Evolutionary conservation across 2,329 filamentous ascomycete genomes (phyloP).

Genomic region (Xylaria sp.): DNA sequence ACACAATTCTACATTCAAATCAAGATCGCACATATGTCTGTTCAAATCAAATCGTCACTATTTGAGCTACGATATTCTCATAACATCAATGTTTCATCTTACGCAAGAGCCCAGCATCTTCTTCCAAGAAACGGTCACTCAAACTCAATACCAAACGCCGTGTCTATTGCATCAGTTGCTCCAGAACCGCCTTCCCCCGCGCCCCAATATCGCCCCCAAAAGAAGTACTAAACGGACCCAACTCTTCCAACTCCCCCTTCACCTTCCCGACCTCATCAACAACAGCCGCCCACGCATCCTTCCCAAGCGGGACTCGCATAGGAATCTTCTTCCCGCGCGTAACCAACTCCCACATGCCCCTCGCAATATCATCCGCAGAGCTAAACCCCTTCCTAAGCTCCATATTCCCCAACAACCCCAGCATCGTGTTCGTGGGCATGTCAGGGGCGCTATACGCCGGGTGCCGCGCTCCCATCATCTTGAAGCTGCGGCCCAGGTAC

Average conservation of each 20-base stretch:
- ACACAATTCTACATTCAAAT: no score
- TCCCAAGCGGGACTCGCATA: conserved; percentile 56
- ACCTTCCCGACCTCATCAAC: conserved; percentile 48
- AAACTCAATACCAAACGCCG: neutral
- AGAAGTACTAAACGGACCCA: conserved; percentile 48
- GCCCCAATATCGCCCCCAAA: conserved; percentile 25
- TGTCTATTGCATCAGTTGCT: neutral
- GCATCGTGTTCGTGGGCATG: conserved; percentile 43
- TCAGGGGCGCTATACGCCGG: conserved; percentile 52
- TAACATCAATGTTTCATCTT: neutral
- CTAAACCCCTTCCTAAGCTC: conserved; percentile 46
- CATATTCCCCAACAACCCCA: conserved; percentile 46
- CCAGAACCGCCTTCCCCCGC: conserved; percentile 2
- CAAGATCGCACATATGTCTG: no score
- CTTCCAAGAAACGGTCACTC: neutral
- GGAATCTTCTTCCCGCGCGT: conserved; percentile 52
- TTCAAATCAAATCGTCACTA: no score
- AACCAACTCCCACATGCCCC: conserved; percentile 52
- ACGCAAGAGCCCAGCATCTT: neutral
- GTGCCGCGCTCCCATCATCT: conserved; percentile 49
- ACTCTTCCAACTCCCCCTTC: conserved; percentile 40
- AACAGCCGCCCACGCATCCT: conserved; percentile 52
- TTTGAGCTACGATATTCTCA: no score
- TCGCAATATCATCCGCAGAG: conserved; percentile 51
- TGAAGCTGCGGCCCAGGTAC: conserved; percentile 45